phyloP scores from a whole-genome alignment of 768 basidiomycete species.

The Cyclocybe aegerita region DNA sequence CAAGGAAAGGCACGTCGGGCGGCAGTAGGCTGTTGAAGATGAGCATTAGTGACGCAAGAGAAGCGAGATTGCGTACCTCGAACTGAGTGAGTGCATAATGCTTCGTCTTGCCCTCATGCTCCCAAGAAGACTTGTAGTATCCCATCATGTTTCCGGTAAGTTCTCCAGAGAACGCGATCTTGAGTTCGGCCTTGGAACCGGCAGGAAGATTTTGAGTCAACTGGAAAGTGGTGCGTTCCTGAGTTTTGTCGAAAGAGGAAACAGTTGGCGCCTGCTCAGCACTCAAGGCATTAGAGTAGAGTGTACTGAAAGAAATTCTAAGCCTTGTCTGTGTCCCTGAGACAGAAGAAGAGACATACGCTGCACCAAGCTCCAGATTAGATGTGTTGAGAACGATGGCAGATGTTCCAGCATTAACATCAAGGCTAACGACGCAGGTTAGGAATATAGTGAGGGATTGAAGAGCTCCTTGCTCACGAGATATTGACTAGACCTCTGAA shows the following conservation, averaged over 20 bases:
- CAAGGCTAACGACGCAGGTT: slow-evolving; percentile 42
- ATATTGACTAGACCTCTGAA: slow-evolving; percentile 81
- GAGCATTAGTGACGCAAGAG: not conserved
- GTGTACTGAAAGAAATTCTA: slow-evolving; percentile 25
- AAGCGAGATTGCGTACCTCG: slow-evolving; percentile 46
- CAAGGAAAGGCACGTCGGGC: slow-evolving; percentile 83
- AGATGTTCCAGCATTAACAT: slow-evolving; percentile 61
- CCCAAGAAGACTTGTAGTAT: slow-evolving; percentile 73
- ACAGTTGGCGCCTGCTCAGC: slow-evolving; percentile 43
- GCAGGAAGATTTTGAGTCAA: slow-evolving; percentile 62
- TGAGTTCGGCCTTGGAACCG: slow-evolving; percentile 69
- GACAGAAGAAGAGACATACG: slow-evolving; percentile 27
- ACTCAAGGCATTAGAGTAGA: slow-evolving; percentile 56
- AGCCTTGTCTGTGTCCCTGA: not conserved
- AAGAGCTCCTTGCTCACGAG: slow-evolving; percentile 40
- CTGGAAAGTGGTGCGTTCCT: slow-evolving; percentile 64
- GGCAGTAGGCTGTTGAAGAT: slow-evolving; percentile 64
- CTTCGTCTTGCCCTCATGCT: slow-evolving; percentile 61
- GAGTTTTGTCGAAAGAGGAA: slow-evolving; percentile 54
- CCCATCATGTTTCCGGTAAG: slow-evolving; percentile 77
- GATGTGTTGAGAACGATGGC: slow-evolving; percentile 65
- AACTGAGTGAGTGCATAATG: slow-evolving; percentile 88
- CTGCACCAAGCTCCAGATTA: slow-evolving; percentile 55
- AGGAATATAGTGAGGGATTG: not conserved
- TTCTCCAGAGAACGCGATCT: slow-evolving; percentile 65